Evolutionary conservation across 805 yeast genomes (phyloP).

Genomic region (Peterozyma xylosa): DNA sequence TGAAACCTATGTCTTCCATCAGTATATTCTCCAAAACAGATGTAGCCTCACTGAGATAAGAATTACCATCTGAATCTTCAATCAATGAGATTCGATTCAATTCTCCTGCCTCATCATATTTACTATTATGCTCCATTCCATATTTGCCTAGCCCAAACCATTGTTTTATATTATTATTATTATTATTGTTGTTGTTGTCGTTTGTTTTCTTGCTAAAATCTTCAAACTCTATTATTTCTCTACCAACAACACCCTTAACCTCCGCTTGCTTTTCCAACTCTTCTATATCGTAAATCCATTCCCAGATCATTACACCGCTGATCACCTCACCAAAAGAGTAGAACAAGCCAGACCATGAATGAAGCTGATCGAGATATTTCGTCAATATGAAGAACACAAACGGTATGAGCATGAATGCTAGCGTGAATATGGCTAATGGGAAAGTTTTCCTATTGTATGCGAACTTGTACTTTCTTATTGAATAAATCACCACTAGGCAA

Average conservation of each 20-base stretch:
- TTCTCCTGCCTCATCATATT: background rate
- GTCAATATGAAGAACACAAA: conserved; percentile 21
- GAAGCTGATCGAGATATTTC: conserved; percentile 27
- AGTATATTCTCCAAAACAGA: background rate
- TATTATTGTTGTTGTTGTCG: background rate
- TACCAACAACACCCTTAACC: conserved; percentile 52
- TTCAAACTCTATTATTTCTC: conserved; percentile 28
- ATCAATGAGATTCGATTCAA: background rate
- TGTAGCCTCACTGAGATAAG: conserved; percentile 2
- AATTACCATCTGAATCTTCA: background rate
- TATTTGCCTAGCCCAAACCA: background rate
- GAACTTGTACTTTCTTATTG: conserved; percentile 15
- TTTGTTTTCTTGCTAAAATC: background rate
- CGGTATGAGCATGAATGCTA: conserved; percentile 28
- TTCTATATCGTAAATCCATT: conserved; percentile 54
- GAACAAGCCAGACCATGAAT: conserved; percentile 42
- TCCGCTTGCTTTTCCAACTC: conserved; percentile 42
- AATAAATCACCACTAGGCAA: background rate
- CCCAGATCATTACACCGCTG: conserved; percentile 52
- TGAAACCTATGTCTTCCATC: background rate
- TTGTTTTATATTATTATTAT: background rate
- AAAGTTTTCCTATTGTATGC: conserved; percentile 38
- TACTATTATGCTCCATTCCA: background rate
- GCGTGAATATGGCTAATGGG: conserved; percentile 38
- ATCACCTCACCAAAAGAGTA: conserved; percentile 40